A percentile compares a stretch with the other conserved stretches of the same genome.
phyloP scores from a whole-genome alignment of 2,329 filamentous ascomycete genomes.

The Ophiostoma perfectum region DNA sequence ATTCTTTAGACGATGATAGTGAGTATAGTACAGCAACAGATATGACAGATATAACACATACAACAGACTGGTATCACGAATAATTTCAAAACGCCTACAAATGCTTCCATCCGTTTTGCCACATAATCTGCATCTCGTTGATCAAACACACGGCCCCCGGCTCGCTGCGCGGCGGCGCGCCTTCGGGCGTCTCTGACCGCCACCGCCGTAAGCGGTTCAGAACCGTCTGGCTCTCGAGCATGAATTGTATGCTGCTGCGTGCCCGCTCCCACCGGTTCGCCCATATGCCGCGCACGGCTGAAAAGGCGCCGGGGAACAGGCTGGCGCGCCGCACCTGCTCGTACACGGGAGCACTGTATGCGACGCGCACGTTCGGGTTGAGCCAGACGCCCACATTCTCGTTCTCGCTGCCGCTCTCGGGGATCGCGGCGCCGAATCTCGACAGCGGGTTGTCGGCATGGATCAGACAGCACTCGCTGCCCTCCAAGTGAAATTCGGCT shows the following conservation, averaged over 20 bases:
- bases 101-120: conserved; percentile 54
- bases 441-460: conserved; percentile 64
- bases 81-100: conserved; percentile 33
- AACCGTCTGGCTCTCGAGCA: conserved; percentile 38
- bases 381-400: conserved; percentile 53
- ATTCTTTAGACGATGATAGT: too few relatives aligned
- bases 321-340: conserved; percentile 37
- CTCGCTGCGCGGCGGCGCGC: conserved; percentile 35
- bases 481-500: conserved; percentile 60
- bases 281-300: conserved; percentile 54
- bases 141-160: conserved; percentile 48
- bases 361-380: conserved; percentile 65
- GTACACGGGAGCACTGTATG: conserved; percentile 54
- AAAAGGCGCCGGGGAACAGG: conserved; percentile 44
- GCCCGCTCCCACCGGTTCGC: conserved; percentile 49
- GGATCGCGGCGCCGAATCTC: conserved; percentile 6
- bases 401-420: neutral
- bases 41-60: neutral
- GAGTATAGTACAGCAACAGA: neutral
- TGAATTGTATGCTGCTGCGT: conserved; percentile 36
- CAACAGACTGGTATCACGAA: neutral
- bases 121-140: conserved; percentile 57
- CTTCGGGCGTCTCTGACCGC: conserved; percentile 34
- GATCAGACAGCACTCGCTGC: conserved; percentile 73
- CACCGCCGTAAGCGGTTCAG: conserved; percentile 39